Evolutionary conservation across 1,284 basidiomycete genomes (phyloP).

Genomic region (Athelia psychrophila): DNA sequence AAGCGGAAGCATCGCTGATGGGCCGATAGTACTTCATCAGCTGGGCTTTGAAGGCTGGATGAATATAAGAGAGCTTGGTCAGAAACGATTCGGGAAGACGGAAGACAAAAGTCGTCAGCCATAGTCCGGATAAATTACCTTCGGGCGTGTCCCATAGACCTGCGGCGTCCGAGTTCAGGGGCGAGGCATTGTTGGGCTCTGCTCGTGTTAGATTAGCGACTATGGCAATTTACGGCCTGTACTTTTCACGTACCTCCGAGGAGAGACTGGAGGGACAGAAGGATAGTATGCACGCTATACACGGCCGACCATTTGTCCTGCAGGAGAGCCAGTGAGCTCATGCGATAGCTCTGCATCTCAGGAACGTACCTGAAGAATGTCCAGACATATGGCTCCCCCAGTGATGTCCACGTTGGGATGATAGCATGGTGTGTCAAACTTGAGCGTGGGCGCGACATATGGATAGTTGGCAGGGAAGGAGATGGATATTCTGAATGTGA

Average conservation of each 20-base stretch:
- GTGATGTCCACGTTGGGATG: constrained; percentile 84
- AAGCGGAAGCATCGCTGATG: constrained; percentile 46
- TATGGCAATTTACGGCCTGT: neutral
- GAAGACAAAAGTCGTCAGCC: neutral
- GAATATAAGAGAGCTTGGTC: constrained; percentile 1
- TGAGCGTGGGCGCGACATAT: constrained; percentile 76
- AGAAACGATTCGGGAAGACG: neutral
- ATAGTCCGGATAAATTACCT: constrained; percentile 36
- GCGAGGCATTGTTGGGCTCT: constrained; percentile 90
- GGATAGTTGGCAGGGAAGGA: constrained; percentile 83
- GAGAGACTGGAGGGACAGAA: constrained; percentile 82
- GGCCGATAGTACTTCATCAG: constrained; percentile 74
- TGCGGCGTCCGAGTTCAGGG: constrained; percentile 81
- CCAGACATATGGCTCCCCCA: constrained; percentile 80
- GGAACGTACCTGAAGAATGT: constrained; percentile 68
- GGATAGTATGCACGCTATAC: constrained; percentile 84
- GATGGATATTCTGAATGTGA: constrained; percentile 79
- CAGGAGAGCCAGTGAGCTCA: neutral
- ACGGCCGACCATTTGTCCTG: constrained; percentile 91
- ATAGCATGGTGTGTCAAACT: constrained; percentile 81
- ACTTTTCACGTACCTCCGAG: constrained; percentile 61
- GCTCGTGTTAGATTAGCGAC: constrained; percentile 1
- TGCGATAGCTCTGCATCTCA: neutral
- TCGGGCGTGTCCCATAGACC: constrained; percentile 69
- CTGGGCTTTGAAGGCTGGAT: constrained; percentile 65